Base-by-base conservation (phyloP, 2,329 filamentous ascomycete genomes). In the Pseudodiploospora longispora region DNA sequence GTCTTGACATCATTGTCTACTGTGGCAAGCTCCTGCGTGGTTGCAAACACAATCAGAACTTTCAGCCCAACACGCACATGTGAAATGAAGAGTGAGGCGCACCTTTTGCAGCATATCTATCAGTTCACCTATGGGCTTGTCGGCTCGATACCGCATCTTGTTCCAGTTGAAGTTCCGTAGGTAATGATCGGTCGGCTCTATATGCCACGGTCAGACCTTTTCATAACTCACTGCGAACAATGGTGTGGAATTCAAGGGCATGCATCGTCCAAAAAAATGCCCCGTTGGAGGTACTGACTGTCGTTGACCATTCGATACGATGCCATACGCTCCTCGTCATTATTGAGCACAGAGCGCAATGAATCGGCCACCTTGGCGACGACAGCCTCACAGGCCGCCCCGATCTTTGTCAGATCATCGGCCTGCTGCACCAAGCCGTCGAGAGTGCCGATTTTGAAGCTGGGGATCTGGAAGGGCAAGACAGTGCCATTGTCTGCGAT, bases 401-500 rank as follows among this genome's bases (percentile, higher is more conserved):
- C 87, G 41, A 97, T 81, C 78, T 96, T 97, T 47, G 83, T 77
- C 43, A 98, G 74, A 60, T 97, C 93, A 60, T 98, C 93, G 45
- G 93, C 93, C 67, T 98, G 91, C 68, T 95, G 87, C 37, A 98
- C 89, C 46, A 98, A 75, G 34, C 86, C 88, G 69, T 98, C 93
- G 33, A 98, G 76, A 0, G 93, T 96, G 47, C 93, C 93, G 63
- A 98, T 95, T 73, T 97, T 98, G 77, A 98, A 96, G 52, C 89
- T 84, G 19, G 93, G 93, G 51, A 97, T 85, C 45, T 78, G 71
- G 61, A 97, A 96, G 3, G 82, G 81, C 41, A 81, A 71, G 38
- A 88, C 83, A 42, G 77, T 80, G 61, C 85, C 88, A 64, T 86
- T 82, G 56, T 95, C 87, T 40, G 79, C 74, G 44, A 95, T 75